A percentile compares a stretch with the other conserved stretches of the same genome.
Conservation (phyloP, 371 early-diverging fungal genomes). For the Syncephalastrum sp. region DNA sequence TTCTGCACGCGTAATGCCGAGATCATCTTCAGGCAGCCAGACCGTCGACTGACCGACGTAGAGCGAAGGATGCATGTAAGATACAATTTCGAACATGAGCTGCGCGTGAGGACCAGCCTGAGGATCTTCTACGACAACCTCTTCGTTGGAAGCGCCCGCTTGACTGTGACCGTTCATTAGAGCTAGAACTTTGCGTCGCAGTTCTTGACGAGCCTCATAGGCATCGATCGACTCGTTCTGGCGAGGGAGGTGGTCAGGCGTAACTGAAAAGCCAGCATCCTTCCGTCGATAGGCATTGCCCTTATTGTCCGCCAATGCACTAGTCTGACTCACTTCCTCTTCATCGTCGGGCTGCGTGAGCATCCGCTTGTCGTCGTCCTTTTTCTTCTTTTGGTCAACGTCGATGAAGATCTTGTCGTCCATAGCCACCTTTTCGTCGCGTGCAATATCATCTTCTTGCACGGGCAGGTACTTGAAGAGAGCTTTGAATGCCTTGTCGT, state of each 20-base stretch:
- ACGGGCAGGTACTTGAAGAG: conserved; percentile 65
- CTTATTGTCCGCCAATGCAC: neutral
- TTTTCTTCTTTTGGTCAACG: neutral
- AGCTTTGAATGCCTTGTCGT: conserved; percentile 66
- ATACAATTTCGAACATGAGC: conserved; percentile 12
- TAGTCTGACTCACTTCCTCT: neutral
- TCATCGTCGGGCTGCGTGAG: neutral
- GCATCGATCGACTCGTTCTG: conserved; percentile 46
- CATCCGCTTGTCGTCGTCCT: neutral
- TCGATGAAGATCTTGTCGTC: conserved; percentile 4
- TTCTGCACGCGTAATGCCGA: conserved; percentile 20
- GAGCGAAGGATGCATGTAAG: conserved; percentile 25
- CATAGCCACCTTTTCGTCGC: neutral
- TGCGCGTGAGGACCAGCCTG: neutral
- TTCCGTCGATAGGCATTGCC: neutral
- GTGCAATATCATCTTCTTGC: conserved; percentile 4
- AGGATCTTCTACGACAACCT: neutral
- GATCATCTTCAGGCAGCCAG: conserved; percentile 26
- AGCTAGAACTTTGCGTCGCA: neutral
- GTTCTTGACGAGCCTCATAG: neutral
- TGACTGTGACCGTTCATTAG: too few species aligned
- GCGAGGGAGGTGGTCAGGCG: too few species aligned
- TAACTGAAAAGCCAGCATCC: too few species aligned
- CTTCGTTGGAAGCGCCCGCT: neutral
- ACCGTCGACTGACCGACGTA: conserved; percentile 19